These are phyloP conservation scores for Picea abies DNA, from an alignment of 83 land plant genomes.

Conservation along the genomic window DNA sequence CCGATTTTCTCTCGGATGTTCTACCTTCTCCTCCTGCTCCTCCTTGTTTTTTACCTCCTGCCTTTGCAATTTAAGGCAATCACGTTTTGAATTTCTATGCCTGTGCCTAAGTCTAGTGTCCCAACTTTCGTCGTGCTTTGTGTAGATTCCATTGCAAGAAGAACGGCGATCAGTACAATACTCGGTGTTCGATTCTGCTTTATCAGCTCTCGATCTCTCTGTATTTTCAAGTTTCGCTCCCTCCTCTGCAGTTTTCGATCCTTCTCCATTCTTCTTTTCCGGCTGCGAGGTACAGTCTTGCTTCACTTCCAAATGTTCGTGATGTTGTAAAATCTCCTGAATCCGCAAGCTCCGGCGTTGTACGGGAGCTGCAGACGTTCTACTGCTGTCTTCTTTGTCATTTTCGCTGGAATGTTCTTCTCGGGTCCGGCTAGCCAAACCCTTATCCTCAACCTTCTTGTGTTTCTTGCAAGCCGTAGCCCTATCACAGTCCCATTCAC, in stretches of 20 bases:
- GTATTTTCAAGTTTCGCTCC: background rate
- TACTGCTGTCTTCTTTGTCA: background rate
- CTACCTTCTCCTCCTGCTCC: background rate
- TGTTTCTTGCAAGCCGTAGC: conserved; percentile 6
- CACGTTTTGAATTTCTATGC: background rate
- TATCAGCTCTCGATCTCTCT: background rate
- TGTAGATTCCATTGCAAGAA: too few species aligned
- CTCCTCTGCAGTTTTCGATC: background rate
- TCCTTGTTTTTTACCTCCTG: background rate
- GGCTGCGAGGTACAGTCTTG: background rate
- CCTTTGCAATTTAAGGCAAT: background rate
- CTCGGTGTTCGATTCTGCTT: background rate
- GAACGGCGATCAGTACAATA: too few species aligned
- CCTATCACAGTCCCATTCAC: background rate
- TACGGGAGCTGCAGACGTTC: background rate
- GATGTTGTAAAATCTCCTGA: background rate
- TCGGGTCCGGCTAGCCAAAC: too few species aligned
- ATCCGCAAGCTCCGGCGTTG: conserved; percentile 6
- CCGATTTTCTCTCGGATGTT: too few species aligned
- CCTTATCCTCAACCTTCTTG: background rate
- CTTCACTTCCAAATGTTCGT: conserved; percentile 2
- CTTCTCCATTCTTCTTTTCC: background rate
- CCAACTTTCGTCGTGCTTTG: background rate
- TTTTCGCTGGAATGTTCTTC: background rate
- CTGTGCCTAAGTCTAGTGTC: conserved; percentile 15